A percentile compares a stretch with the other conserved stretches of the same genome.
Evolutionary conservation across 2,329 filamentous ascomycete genomes (phyloP).

Genomic region (Penicillium freii): DNA sequence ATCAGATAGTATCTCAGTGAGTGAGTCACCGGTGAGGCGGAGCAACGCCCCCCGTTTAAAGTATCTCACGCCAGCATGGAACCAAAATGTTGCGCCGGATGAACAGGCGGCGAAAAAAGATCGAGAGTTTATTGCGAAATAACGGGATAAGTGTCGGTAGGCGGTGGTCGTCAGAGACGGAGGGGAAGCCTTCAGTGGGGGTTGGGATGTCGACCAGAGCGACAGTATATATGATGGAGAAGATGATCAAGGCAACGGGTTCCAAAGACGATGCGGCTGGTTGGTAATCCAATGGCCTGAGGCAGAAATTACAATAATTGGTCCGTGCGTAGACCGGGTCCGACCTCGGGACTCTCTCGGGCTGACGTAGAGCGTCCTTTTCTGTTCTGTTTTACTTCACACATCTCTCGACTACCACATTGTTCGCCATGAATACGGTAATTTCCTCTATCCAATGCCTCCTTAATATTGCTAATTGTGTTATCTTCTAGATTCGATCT

Average conservation of each 20-base stretch:
- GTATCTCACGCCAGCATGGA: constrained; percentile 23
- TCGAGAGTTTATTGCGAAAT: background rate
- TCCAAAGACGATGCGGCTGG: background rate
- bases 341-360: background rate
- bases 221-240: background rate
- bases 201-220: background rate
- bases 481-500: constrained; percentile 51
- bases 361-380: constrained; percentile 23
- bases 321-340: constrained; percentile 5
- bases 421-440: constrained; percentile 53
- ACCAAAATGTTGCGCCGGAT: constrained; percentile 15
- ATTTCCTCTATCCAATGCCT: constrained; percentile 20
- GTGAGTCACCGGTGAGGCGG: constrained; percentile 10
- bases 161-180: background rate
- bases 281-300: constrained; percentile 24
- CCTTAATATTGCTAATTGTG: constrained; percentile 8
- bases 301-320: constrained; percentile 18
- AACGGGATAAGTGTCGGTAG: background rate
- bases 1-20: background rate
- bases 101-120: constrained; percentile 12
- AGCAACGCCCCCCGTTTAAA: constrained; percentile 12
- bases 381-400: constrained; percentile 10
- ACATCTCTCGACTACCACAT: background rate
- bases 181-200: too few relatives aligned
- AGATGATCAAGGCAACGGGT: background rate